Base-by-base conservation (phyloP, 495 filamentous ascomycete species). In the Podospora pseudoanserina region DNA sequence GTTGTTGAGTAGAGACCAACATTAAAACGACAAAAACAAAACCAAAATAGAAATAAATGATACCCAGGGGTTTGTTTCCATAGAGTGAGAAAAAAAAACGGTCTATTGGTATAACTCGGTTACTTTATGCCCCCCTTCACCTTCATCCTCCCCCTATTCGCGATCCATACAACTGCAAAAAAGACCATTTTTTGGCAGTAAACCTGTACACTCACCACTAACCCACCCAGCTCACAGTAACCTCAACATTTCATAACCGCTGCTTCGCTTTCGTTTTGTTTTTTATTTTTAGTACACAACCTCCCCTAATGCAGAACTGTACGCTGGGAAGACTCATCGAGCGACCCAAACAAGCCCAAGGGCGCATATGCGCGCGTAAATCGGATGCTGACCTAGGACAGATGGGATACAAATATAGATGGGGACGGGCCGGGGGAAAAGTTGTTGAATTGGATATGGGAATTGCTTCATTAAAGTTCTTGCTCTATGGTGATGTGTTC, bases 401-500 rank as follows among this genome's bases (percentile, higher is more conserved):
- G 59, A 39, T 26, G 20, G 23, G 34, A 58, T 16, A 61, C 28
- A 57, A 44, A 64, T 60, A 49, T 64, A 32, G 49, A 18, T 18
- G 20, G 30, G 30, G 30, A 32, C 30, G 30, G 30, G 30, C 30
- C 3, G 4, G 30, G 30, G 16, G 3, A 39, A 32, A n/a, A 44
- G 26, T 63, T 32, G 30, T 32, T 32, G 30, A 32, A 39, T 18
- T 23, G 20, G 5, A 59, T 64, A 71, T 65, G 63, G 66, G 66
- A 72, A 72, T 73, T 70, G 69, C 74, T 75, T 76, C 71, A 76
- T 75, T 75, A 73, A 60, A 32, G 54, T 58, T 19, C 28, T 26
- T 58, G 5, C 71, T 82, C 81, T 86, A 87, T 78, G 83, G 83
- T 77, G 84, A 86, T 67, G 83, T 86, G 75, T 85, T 85, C 85